Evolutionary conservation across 2,329 filamentous ascomycete species (phyloP), one percentile per base, ranked within the genome.

Genomic region (Seiridium cupressi): DNA sequence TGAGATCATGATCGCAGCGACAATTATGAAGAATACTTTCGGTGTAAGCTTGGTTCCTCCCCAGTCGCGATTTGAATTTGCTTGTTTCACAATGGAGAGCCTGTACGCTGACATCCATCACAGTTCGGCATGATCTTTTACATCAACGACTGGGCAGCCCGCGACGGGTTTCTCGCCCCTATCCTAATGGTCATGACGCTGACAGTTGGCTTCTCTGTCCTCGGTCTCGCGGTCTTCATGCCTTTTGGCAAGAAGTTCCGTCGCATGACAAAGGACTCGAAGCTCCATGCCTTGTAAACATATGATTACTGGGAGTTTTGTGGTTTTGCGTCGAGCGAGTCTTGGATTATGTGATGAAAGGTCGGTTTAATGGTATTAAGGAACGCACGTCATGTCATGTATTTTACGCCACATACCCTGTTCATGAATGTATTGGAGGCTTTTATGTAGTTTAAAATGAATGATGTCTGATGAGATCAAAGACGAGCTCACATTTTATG

Each of bases 1-100:
- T 1, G 81, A 80, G 26, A 74, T 89, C 51, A 85, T 89, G 71
- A 84, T 88, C 1, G 77, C 81, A 2, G 82, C 87, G 61, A 88
- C 85, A 0, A 83, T 89, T 47, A 85, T 87, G 64, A 89, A 88
- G 75, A 88, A 88, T 61, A 69, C 70, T 1, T 70, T 72, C 56
- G 70, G 86, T 1, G 70, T 73, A 60, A 65, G 68, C 18, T 26
- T 26, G 18, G 18, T 26, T 26, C 18, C 18, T 26, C 18, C 18
- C 18, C 18, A 26, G 18, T 26, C 18, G 18, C 18, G 18, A 26
- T 26, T 26, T 26, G 18, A 26, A 26, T 26, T 26, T 26, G 18
- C 18, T 10, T n/a, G 47, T 8, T 5, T 10, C 2, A 11, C 11
- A 9, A 32, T 32, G 10, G 9, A 7, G 11, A 34, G 46, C 8